phyloP scores from a whole-genome alignment of 2,329 filamentous ascomycete species.

The Pseudogymnoascus pannorum region DNA sequence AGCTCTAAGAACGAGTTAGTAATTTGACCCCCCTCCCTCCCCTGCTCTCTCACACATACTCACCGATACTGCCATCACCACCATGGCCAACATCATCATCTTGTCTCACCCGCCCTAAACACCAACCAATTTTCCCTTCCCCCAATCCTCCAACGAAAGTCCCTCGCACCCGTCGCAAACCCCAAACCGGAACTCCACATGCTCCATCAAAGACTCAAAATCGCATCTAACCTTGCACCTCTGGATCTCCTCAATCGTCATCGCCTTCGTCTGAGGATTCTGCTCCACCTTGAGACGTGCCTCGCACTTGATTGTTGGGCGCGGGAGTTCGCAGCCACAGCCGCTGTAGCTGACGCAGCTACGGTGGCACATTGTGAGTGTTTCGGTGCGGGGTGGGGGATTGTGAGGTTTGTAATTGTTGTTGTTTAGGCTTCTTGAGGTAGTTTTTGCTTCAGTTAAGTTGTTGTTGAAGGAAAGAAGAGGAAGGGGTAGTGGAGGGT shows the following conservation, averaged over 20 bases:
- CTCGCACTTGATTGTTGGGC: background rate
- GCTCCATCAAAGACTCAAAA: background rate
- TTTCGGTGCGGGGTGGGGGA: background rate
- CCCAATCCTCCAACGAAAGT: background rate
- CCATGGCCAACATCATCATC: background rate
- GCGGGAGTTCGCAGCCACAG: background rate
- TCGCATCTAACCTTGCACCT: background rate
- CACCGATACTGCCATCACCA: background rate
- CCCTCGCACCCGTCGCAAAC: background rate
- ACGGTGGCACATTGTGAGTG: background rate
- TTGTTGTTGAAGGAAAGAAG: background rate
- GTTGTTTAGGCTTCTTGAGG: background rate
- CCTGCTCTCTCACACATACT: background rate
- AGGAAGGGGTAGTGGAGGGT: background rate
- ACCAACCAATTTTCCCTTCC: background rate
- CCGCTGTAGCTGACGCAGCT: conserved; percentile 2
- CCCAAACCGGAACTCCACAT: background rate
- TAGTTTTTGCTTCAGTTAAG: background rate
- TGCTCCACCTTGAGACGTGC: background rate
- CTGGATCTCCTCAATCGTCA: background rate
- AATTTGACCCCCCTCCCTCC: background rate
- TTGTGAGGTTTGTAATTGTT: background rate
- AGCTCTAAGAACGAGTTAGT: background rate
- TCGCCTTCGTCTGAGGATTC: background rate
- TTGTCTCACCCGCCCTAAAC: too few species aligned